A percentile compares a stretch with the other conserved stretches of the same genome.
Evolutionary conservation across 768 basidiomycete species (phyloP).

Genomic region (Agaricus subrufescens): DNA sequence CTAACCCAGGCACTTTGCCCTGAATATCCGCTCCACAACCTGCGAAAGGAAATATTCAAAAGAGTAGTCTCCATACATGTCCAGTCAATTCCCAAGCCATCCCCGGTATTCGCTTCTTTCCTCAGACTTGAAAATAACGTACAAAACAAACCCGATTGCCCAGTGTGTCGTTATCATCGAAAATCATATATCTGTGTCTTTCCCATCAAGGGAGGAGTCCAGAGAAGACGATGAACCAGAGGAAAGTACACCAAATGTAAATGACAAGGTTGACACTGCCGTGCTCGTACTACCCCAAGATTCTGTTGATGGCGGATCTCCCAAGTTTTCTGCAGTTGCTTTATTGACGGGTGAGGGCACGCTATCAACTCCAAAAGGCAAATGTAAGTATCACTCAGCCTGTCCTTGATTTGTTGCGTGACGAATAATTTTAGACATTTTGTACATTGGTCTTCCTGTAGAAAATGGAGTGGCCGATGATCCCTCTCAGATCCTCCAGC

Average conservation of each 20-base stretch:
- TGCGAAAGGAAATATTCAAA: too few relatives aligned
- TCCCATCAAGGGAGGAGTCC: slow-evolving; percentile 1
- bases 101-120: slow-evolving; percentile 11
- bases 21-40: too few relatives aligned
- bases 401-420: background rate
- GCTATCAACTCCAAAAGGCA: slow-evolving; percentile 67
- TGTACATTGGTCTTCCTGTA: slow-evolving; percentile 54
- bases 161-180: slow-evolving; percentile 35
- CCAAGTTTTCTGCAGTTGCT: slow-evolving; percentile 49
- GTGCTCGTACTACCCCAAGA: slow-evolving; percentile 74
- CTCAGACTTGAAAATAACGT: slow-evolving; percentile 7
- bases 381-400: slow-evolving; percentile 44
- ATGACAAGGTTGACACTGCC: slow-evolving; percentile 49
- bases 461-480: slow-evolving; percentile 10
- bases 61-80: slow-evolving; percentile 19
- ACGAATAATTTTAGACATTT: slow-evolving; percentile 18
- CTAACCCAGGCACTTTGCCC: too few relatives aligned
- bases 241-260: slow-evolving; percentile 18
- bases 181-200: slow-evolving; percentile 26
- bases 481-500: slow-evolving; percentile 39
- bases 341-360: slow-evolving; percentile 71
- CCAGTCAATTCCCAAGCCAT: slow-evolving; percentile 19
- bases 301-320: slow-evolving; percentile 45
- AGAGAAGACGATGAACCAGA: slow-evolving; percentile 10
- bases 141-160: slow-evolving; percentile 16